phyloP scores from a whole-genome alignment of 805 yeast genomes.

The Phaffomyces thermotolerans region DNA sequence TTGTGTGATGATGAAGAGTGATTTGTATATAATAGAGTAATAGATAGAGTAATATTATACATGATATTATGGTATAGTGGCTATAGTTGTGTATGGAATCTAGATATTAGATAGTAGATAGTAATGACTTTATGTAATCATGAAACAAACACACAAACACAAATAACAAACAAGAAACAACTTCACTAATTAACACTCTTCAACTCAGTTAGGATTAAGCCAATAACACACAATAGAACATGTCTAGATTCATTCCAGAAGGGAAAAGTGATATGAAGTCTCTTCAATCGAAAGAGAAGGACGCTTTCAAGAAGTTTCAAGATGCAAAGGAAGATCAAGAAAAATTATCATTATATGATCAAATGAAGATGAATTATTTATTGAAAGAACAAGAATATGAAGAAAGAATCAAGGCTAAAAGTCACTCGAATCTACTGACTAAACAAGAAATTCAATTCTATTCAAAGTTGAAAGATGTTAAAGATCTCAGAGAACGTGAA shows the following conservation, averaged over 20 bases:
- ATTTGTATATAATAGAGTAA: not conserved
- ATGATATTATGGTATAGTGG: too few relatives aligned
- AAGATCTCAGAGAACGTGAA: conserved; percentile 5
- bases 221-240: too few relatives aligned
- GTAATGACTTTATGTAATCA: too few relatives aligned
- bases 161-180: too few relatives aligned
- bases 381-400: conserved; percentile 19
- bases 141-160: too few relatives aligned
- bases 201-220: too few relatives aligned
- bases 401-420: conserved; percentile 18
- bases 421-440: conserved; percentile 15
- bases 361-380: conserved; percentile 21
- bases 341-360: conserved; percentile 21
- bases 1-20: conserved; percentile 29
- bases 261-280: conserved; percentile 21
- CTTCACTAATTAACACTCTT: too few relatives aligned
- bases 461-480: conserved; percentile 7
- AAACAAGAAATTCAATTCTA: conserved; percentile 18
- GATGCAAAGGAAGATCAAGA: conserved; percentile 19
- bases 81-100: too few relatives aligned
- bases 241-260: conserved; percentile 24
- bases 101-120: too few relatives aligned
- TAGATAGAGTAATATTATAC: not conserved
- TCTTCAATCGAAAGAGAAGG: conserved; percentile 13
- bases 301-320: conserved; percentile 12